Conservation (phyloP, 768 basidiomycete genomes). For the Tulasnella sp. region DNA sequence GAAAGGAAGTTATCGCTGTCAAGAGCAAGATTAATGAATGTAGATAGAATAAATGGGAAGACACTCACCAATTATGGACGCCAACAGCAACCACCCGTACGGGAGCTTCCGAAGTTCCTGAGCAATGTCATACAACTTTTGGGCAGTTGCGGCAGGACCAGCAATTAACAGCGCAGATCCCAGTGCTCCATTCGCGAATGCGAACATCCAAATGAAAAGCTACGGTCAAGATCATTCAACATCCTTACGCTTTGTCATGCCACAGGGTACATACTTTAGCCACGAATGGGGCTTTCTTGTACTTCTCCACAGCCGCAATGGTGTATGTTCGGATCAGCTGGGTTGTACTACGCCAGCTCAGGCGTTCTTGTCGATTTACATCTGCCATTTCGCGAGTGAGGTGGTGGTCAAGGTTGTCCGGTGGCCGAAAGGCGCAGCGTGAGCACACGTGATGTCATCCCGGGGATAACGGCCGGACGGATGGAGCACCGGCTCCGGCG, state of each 20-base stretch:
- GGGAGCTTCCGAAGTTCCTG: slow-evolving; percentile 44
- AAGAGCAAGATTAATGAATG: not conserved
- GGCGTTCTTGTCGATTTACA: too few relatives aligned
- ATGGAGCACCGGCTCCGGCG: too few relatives aligned
- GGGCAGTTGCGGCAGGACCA: slow-evolving; percentile 53
- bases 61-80: slow-evolving; percentile 38
- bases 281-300: not conserved
- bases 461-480: too few relatives aligned
- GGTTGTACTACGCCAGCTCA: too few relatives aligned
- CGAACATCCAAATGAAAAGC: slow-evolving; percentile 46
- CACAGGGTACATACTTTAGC: not conserved
- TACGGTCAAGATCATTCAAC: too few relatives aligned
- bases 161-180: slow-evolving; percentile 36
- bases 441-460: too few relatives aligned
- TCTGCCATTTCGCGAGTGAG: too few relatives aligned
- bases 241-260: too few relatives aligned
- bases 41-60: slow-evolving; percentile 6
- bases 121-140: slow-evolving; percentile 57
- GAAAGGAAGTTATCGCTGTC: slow-evolving; percentile 31
- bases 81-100: slow-evolving; percentile 52
- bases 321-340: too few relatives aligned
- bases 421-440: too few relatives aligned
- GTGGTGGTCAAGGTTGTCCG: too few relatives aligned
- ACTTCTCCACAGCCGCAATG: not conserved
- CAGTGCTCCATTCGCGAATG: slow-evolving; percentile 41